Conservation (phyloP, 495 filamentous ascomycete species). For the Penicillium silybi region DNA sequence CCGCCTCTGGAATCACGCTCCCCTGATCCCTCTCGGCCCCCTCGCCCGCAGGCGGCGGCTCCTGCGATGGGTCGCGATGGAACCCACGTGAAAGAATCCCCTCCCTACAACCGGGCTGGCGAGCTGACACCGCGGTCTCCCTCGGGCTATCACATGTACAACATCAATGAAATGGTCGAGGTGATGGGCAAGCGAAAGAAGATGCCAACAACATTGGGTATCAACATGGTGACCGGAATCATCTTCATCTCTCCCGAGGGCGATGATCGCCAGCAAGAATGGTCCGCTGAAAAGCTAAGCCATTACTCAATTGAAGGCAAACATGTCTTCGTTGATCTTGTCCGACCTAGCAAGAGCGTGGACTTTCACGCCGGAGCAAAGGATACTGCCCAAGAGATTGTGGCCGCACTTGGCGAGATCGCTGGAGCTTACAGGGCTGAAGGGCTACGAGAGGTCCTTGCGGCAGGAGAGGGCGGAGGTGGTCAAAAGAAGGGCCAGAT, state of each 20-base stretch:
- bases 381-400: slow-evolving; percentile 92
- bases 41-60: slow-evolving; percentile 21
- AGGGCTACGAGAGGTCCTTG: slow-evolving; percentile 82
- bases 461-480: slow-evolving; percentile 62
- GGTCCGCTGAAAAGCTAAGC: slow-evolving; percentile 87
- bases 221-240: slow-evolving; percentile 79
- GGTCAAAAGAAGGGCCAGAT: slow-evolving; percentile 79
- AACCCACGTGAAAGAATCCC: slow-evolving; percentile 47
- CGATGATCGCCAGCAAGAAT: slow-evolving; percentile 83
- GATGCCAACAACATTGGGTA: slow-evolving; percentile 88
- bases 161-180: slow-evolving; percentile 93
- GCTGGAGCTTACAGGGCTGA: slow-evolving; percentile 78
- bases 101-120: slow-evolving; percentile 54
- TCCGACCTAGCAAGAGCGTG: slow-evolving; percentile 84
- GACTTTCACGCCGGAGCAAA: slow-evolving; percentile 98
- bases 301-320: slow-evolving; percentile 98
- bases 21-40: slow-evolving; percentile 31
- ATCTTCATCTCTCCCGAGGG: slow-evolving; percentile 92
- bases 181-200: slow-evolving; percentile 96
- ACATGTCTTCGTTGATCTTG: slow-evolving; percentile 92
- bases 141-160: slow-evolving; percentile 86
- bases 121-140: slow-evolving; percentile 52
- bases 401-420: slow-evolving; percentile 81
- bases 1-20: slow-evolving; percentile 51
- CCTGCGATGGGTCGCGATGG: slow-evolving; percentile 29